These are phyloP conservation scores for Phytopythium ostracodes DNA, from an alignment of 352 stramenopile genomes.

Conservation along the genomic window DNA sequence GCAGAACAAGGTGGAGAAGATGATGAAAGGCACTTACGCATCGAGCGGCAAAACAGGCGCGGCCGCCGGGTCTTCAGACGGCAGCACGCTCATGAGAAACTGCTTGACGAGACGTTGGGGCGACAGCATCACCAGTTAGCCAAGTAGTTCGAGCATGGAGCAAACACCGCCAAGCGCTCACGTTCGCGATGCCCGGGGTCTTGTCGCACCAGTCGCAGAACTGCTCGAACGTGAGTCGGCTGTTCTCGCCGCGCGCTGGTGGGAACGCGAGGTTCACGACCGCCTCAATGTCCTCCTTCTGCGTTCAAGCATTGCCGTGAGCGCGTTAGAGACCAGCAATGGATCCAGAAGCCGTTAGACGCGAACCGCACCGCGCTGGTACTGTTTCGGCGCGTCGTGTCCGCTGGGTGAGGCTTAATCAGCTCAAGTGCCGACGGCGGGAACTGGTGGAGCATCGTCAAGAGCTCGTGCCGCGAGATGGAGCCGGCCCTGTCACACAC, in stretches of 20 bases:
- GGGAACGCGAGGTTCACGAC: slow-evolving; percentile 83
- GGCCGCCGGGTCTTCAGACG: slow-evolving; percentile 45
- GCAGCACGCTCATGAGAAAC: slow-evolving; percentile 79
- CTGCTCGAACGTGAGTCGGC: slow-evolving; percentile 81
- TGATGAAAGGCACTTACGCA: slow-evolving; percentile 16
- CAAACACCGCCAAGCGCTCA: slow-evolving; percentile 13
- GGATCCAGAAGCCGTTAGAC: not conserved
- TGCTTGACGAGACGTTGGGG: slow-evolving; percentile 7
- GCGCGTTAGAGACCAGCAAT: not conserved
- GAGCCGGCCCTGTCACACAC: slow-evolving; percentile 53
- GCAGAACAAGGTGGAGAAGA: slow-evolving; percentile 1
- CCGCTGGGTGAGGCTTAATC: slow-evolving; percentile 24
- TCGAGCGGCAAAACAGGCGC: slow-evolving; percentile 28
- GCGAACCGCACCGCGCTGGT: slow-evolving; percentile 11
- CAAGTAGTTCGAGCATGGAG: not conserved
- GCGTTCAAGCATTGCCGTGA: not conserved
- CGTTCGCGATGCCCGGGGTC: slow-evolving; percentile 71
- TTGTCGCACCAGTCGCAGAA: slow-evolving; percentile 85
- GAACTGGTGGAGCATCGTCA: slow-evolving; percentile 86
- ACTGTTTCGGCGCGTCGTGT: not conserved
- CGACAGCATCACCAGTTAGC: not conserved
- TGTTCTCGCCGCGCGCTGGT: slow-evolving; percentile 26
- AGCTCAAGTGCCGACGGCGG: slow-evolving; percentile 65
- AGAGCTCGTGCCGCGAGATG: slow-evolving; percentile 81
- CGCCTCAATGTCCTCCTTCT: slow-evolving; percentile 73